Conservation (phyloP, 1,284 basidiomycete genomes). For the Fomitopsis schrenkii region DNA sequence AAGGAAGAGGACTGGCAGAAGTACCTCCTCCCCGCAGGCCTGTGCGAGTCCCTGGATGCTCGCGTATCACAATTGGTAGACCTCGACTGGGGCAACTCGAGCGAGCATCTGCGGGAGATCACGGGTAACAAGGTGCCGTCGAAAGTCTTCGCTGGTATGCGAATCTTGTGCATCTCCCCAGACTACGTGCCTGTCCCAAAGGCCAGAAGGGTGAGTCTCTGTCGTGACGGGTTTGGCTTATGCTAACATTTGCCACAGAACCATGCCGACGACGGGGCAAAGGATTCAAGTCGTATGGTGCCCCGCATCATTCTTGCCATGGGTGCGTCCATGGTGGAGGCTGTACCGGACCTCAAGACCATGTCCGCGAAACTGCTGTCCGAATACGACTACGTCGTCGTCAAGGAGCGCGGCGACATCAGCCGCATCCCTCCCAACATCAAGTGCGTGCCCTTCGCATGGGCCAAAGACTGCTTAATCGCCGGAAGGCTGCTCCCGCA, state of each 20-base stretch:
- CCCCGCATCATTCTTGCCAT: constrained; percentile 67
- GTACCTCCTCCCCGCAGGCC: constrained; percentile 69
- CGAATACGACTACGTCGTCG: constrained; percentile 63
- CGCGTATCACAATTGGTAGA: constrained; percentile 70
- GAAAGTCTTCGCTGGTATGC: constrained; percentile 49
- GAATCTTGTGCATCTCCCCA: constrained; percentile 51
- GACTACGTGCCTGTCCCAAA: constrained; percentile 46
- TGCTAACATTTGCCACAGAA: constrained; percentile 2
- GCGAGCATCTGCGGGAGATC: constrained; percentile 51
- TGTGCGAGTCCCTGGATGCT: constrained; percentile 45
- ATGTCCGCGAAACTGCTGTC: constrained; percentile 27
- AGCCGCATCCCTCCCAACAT: constrained; percentile 25
- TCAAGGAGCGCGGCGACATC: constrained; percentile 43
- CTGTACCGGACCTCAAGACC: constrained; percentile 36
- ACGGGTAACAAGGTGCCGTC: constrained; percentile 50
- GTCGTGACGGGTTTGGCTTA: not conserved
- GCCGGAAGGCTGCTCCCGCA: constrained; percentile 43
- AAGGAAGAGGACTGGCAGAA: constrained; percentile 51
- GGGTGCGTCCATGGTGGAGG: constrained; percentile 68
- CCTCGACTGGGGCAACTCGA: constrained; percentile 60
- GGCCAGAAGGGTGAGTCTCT: constrained; percentile 33
- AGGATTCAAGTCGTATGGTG: constrained; percentile 31
- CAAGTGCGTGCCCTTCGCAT: constrained; percentile 49
- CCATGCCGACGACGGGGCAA: constrained; percentile 12
- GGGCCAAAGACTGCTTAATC: constrained; percentile 83